A percentile compares a stretch with the other conserved stretches of the same genome.
Evolutionary conservation across 2,329 filamentous ascomycete genomes (phyloP).

Genomic region (Curvularia spicifera): DNA sequence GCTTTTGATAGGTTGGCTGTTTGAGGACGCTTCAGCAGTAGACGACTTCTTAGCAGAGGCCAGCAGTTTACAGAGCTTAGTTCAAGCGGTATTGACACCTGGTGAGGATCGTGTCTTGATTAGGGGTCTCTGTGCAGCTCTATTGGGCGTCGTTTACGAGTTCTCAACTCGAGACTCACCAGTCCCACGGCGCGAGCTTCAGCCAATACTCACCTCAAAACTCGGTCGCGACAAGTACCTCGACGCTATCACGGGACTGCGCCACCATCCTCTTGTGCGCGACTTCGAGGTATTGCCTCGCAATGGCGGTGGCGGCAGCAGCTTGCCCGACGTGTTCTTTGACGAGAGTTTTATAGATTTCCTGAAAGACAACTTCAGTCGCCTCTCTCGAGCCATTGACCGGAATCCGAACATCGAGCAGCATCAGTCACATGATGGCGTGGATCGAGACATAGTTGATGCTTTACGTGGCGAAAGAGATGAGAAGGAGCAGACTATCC

Average conservation of each 20-base stretch:
- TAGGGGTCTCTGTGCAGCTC: constrained; percentile 80
- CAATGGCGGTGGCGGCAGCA: constrained; percentile 57
- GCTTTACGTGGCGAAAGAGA: constrained; percentile 78
- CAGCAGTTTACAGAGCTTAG: constrained; percentile 85
- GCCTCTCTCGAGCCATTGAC: constrained; percentile 83
- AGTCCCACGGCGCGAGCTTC: constrained; percentile 79
- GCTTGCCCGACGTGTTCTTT: constrained; percentile 81
- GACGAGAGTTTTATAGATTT: constrained; percentile 89
- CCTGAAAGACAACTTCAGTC: constrained; percentile 93
- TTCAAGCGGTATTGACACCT: constrained; percentile 69
- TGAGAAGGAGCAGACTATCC: constrained; percentile 69
- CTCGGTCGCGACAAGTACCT: constrained; percentile 88
- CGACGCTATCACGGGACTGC: constrained; percentile 77
- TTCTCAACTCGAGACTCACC: constrained; percentile 98
- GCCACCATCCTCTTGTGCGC: constrained; percentile 77
- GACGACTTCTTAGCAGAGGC: constrained; percentile 93
- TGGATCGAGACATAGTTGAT: constrained; percentile 93
- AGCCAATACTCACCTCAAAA: constrained; percentile 75
- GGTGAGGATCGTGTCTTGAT: constrained; percentile 67
- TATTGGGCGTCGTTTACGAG: constrained; percentile 90
- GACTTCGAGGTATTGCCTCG: constrained; percentile 89
- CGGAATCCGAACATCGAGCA: constrained; percentile 88
- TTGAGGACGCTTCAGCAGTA: constrained; percentile 87
- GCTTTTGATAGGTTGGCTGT: constrained; percentile 87
- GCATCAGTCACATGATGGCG: constrained; percentile 82